Evolutionary conservation across 169 alveolate genomes (phyloP), one percentile per base, ranked within the genome.

Genomic region (Plasmodium knowlesi): DNA sequence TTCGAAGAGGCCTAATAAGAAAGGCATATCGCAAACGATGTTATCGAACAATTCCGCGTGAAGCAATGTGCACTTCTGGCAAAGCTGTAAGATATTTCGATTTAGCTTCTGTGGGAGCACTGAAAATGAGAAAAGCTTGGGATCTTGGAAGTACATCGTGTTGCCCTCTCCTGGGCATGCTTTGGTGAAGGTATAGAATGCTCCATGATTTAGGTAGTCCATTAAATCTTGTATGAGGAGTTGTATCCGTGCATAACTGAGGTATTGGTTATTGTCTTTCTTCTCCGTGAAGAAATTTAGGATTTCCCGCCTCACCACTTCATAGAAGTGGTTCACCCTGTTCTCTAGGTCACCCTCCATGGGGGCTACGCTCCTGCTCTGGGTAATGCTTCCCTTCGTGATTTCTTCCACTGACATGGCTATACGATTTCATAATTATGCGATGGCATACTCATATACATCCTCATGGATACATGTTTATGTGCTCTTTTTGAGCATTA

Each of bases 1-100:
- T 22, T 71, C 79, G 25, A 89, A 89, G 1, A 61, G 50, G 3
- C 25, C 57, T 61, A 89, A 30, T 79, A 89, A 41, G 79, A 79
- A 89, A 14, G 67, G 89, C n/a, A 89, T 5, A 41, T 89, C 94
- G 71, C 94, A 89, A 22, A 89, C 90, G n/a, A 89, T 61, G 50
- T 78, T 89, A 32, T 89, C 94, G 61, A 89, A 89, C 2, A 89
- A 12, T 61, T 89, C 83, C 4, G 94, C n/a, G 82, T 79, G 57
- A 28, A 89, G 67, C 71, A 89, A 61, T 19, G 94, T 89, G 70
- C 94, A 79, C 34, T 54, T 1, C 37, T 34, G 80, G 22, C 94
- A 89, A n/a, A 89, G 50, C 3, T 32, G 83, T 25, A 89, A 34
- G 16, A 89, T n/a, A 16, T 50, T 1, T 80, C 34, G 70, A 39